Evolutionary conservation across 257 asterid species (phyloP).

Genomic region (Avicennia marina): DNA sequence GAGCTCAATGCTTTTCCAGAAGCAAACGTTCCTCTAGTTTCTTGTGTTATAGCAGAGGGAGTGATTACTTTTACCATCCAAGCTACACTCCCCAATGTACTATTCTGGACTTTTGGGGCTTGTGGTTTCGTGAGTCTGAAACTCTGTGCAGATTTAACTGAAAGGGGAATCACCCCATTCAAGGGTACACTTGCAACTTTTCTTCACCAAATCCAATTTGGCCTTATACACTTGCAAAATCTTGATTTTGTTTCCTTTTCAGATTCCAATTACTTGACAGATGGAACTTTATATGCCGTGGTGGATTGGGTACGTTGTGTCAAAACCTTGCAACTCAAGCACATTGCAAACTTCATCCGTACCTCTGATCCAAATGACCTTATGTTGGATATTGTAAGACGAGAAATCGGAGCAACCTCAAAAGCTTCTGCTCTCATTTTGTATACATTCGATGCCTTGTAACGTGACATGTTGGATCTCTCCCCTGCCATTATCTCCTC

Average conservation of each 20-base stretch:
- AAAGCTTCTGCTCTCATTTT: constrained; percentile 22
- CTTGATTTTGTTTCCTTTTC: background rate
- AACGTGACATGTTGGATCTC: background rate
- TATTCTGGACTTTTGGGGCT: constrained; percentile 17
- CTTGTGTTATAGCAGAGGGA: constrained; percentile 17
- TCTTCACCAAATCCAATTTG: too few species aligned
- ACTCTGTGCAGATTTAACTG: background rate
- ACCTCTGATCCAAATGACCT: constrained; percentile 18
- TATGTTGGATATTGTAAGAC: background rate
- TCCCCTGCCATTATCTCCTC: constrained; percentile 13
- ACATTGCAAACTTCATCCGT: constrained; percentile 3
- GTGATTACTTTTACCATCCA: constrained; percentile 12
- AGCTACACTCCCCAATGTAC: constrained; percentile 4
- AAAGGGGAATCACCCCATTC: constrained; percentile 14
- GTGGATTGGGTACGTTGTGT: constrained; percentile 18
- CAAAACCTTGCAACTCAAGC: constrained; percentile 7
- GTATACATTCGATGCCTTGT: constrained; percentile 19
- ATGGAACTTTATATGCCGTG: constrained; percentile 3
- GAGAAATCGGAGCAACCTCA: constrained; percentile 3
- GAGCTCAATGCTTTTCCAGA: background rate
- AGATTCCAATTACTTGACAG: constrained; percentile 18
- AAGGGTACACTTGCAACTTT: background rate
- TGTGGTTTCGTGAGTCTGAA: constrained; percentile 15
- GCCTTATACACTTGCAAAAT: background rate
- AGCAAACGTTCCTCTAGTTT: constrained; percentile 8